Evolutionary conservation across 441 rosid genomes (phyloP).

Genomic region (Populus tomentosa): DNA sequence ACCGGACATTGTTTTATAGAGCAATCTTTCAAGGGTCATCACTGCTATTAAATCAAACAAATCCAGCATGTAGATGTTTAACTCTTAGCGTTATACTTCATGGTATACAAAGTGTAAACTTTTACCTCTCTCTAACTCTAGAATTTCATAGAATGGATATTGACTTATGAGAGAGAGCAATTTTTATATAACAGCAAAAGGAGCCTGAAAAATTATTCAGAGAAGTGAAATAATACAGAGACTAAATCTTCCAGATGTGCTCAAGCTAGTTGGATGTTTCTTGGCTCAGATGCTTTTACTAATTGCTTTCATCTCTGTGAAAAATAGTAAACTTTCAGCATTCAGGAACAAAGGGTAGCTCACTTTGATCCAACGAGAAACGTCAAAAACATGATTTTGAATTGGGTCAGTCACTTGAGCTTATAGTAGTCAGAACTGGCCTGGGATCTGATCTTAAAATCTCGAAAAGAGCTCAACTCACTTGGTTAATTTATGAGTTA

Average conservation of each 20-base stretch:
- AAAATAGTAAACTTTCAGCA: too few species aligned
- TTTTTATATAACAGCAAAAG: constrained; percentile 10
- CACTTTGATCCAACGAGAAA: too few species aligned
- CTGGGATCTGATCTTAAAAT: too few species aligned
- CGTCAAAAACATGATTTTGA: too few species aligned
- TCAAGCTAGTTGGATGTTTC: neutral
- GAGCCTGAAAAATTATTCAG: constrained; percentile 4
- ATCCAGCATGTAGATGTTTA: too few species aligned
- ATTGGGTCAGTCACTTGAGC: too few species aligned
- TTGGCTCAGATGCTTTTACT: neutral
- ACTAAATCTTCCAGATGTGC: neutral
- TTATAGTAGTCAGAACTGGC: too few species aligned
- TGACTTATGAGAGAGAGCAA: constrained; percentile 5
- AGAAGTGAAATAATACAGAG: neutral
- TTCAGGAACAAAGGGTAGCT: too few species aligned
- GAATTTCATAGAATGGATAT: constrained; percentile 11
- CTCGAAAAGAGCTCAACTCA: too few species aligned
- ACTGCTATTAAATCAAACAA: neutral
- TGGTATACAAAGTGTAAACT: constrained; percentile 19
- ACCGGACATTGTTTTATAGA: neutral
- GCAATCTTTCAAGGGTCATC: neutral
- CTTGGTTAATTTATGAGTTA: too few species aligned
- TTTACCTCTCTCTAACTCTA: constrained; percentile 16
- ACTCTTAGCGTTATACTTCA: neutral
- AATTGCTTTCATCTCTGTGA: neutral